Evolutionary conservation across 805 yeast species (phyloP).

Genomic region (Yueomyces sp.): DNA sequence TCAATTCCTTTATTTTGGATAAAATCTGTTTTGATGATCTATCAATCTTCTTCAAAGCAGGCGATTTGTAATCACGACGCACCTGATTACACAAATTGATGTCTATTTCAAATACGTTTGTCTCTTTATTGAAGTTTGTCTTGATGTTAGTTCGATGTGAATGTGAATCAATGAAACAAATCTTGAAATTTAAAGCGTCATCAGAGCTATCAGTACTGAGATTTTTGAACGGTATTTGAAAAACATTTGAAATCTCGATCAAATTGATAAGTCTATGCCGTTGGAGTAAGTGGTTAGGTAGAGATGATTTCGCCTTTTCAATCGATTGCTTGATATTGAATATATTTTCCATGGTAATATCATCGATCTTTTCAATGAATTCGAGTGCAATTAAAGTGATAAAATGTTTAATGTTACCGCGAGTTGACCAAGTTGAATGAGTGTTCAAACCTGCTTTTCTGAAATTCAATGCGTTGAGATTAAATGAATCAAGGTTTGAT

Average conservation of each 20-base stretch:
- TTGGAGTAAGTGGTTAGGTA: too few species aligned
- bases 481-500: not conserved
- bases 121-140: conserved; percentile 1
- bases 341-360: conserved; percentile 11
- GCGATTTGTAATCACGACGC: not conserved
- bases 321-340: conserved; percentile 11
- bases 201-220: conserved; percentile 1
- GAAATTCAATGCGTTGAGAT: conserved; percentile 9
- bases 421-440: conserved; percentile 20
- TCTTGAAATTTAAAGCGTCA: conserved; percentile 6
- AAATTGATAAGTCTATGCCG: conserved; percentile 7
- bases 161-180: conserved; percentile 8
- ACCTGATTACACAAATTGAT: not conserved
- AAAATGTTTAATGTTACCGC: conserved; percentile 14
- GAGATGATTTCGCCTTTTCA: not conserved
- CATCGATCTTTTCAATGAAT: conserved; percentile 13
- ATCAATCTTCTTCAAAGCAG: conserved; percentile 10
- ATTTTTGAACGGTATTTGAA: conserved; percentile 5
- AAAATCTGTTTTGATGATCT: conserved; percentile 9
- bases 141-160: conserved; percentile 9
- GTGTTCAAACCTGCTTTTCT: conserved; percentile 20
- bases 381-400: conserved; percentile 14
- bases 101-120: not conserved
- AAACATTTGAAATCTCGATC: conserved; percentile 11
- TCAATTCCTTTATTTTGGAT: conserved; percentile 8